These are phyloP conservation scores for Plasmodium knowlesi DNA, from an alignment of 169 alveolate species.

Conservation along the genomic window DNA sequence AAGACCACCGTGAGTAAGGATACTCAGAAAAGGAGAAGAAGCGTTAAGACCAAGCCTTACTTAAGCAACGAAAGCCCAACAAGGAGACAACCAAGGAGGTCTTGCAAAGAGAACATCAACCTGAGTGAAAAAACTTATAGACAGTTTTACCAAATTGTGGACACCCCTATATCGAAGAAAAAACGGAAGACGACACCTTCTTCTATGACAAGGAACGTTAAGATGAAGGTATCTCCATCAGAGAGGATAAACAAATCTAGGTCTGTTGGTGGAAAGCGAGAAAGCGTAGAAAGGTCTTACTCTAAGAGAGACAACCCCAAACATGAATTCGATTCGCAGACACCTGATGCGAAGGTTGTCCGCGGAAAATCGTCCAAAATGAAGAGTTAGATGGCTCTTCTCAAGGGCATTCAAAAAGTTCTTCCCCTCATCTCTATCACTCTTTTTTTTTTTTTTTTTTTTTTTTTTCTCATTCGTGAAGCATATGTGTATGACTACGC, in stretches of 20 bases:
- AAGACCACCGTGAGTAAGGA: not conserved
- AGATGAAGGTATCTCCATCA: not conserved
- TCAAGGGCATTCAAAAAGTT: not conserved
- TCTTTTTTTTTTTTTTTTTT: not conserved
- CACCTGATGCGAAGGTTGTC: slow-evolving; percentile 3
- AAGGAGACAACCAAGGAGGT: slow-evolving; percentile 69
- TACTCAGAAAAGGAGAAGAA: slow-evolving; percentile 28
- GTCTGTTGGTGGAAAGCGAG: slow-evolving; percentile 16
- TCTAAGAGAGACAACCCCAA: slow-evolving; percentile 33
- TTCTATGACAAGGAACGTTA: not conserved
- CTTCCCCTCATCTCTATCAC: not conserved
- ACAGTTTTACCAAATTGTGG: slow-evolving; percentile 53
- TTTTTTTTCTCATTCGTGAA: not conserved
- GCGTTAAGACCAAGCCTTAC: slow-evolving; percentile 18
- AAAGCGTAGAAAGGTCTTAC: not conserved
- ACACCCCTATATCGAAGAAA: slow-evolving; percentile 34
- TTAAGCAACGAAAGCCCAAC: slow-evolving; percentile 59
- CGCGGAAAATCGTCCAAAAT: slow-evolving; percentile 12
- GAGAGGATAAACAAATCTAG: slow-evolving; percentile 11
- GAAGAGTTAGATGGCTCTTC: slow-evolving; percentile 1
- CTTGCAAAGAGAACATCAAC: slow-evolving; percentile 56
- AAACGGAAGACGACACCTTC: slow-evolving; percentile 21
- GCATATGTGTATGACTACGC: not conserved
- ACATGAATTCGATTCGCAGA: slow-evolving; percentile 11
- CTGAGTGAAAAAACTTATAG: slow-evolving; percentile 36